Conservation (phyloP, 208 protist species). For the Leishmania tropica region DNA sequence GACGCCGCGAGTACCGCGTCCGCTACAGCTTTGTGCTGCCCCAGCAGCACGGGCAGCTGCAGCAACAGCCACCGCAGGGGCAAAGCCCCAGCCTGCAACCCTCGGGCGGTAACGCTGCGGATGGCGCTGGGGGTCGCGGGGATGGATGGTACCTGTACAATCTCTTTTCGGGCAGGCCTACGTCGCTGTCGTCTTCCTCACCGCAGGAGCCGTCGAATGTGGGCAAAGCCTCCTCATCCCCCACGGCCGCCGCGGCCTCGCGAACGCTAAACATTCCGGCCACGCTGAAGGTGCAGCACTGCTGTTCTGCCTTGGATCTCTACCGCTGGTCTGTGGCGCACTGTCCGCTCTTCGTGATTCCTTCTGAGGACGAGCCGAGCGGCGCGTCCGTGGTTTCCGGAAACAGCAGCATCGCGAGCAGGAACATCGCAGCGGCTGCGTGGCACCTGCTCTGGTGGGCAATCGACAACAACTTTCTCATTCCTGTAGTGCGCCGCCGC, state of each 20-base stretch:
- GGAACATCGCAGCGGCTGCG: slow-evolving; percentile 2
- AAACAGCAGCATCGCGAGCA: not conserved
- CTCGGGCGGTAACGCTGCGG: not conserved
- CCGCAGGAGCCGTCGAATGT: slow-evolving; percentile 2
- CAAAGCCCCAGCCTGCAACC: slow-evolving; percentile 4
- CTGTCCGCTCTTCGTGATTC: not conserved
- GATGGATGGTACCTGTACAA: not conserved
- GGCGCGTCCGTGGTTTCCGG: not conserved
- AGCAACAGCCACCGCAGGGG: slow-evolving; percentile 5
- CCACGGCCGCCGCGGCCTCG: not conserved
- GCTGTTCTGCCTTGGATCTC: slow-evolving; percentile 26
- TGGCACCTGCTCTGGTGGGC: slow-evolving; percentile 45
- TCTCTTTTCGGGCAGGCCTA: not conserved
- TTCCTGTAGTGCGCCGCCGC: slow-evolving; percentile 26
- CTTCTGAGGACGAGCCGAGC: not conserved
- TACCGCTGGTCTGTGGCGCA: slow-evolving; percentile 7
- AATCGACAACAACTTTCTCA: slow-evolving; percentile 28
- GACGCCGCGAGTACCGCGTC: slow-evolving; percentile 12
- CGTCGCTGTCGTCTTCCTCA: not conserved
- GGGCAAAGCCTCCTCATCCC: not conserved
- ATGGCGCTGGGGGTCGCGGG: not conserved
- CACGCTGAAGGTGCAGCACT: slow-evolving; percentile 25
- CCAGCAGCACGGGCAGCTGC: slow-evolving; percentile 5
- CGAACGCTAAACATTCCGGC: slow-evolving; percentile 24
- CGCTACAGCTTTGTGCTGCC: slow-evolving; percentile 31